These are phyloP conservation scores for Suhomyces sp. DNA, from an alignment of 805 yeast species.

Conservation along the genomic window DNA sequence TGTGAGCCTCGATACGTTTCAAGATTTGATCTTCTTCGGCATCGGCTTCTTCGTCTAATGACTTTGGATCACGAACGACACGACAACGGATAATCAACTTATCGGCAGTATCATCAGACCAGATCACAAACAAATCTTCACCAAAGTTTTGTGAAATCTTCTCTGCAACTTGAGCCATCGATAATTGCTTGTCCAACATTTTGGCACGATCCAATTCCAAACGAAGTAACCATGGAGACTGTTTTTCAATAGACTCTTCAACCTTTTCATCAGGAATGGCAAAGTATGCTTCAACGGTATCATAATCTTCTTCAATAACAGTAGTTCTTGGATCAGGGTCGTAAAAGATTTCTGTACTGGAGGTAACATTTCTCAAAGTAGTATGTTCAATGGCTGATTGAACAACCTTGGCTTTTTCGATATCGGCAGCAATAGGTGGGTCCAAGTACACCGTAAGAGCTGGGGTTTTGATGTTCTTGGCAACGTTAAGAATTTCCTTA, in stretches of 20 bases:
- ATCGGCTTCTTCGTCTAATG: conserved; percentile 88
- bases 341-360: conserved; percentile 95
- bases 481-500: conserved; percentile 96
- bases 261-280: conserved; percentile 98
- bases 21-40: conserved; percentile 96
- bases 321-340: conserved; percentile 98
- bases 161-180: conserved; percentile 98
- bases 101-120: conserved; percentile 99
- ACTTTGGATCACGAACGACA: conserved; percentile 94
- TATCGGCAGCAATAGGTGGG: conserved; percentile 76
- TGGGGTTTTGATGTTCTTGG: conserved; percentile 99
- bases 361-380: conserved; percentile 87
- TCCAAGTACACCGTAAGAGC: conserved; percentile 91
- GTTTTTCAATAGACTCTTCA: conserved; percentile 88
- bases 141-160: conserved; percentile 90
- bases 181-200: conserved; percentile 95
- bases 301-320: conserved; percentile 94
- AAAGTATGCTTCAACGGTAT: conserved; percentile 95
- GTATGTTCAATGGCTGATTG: conserved; percentile 98
- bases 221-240: conserved; percentile 97
- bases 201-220: conserved; percentile 96
- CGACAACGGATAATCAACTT: conserved; percentile 96
- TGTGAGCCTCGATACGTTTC: conserved; percentile 91
- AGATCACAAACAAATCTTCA: conserved; percentile 92
- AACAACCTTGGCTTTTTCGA: conserved; percentile 89